Percentiles rank a stretch among this genome's conserved stretches.
Evolutionary conservation across 257 asterid genomes (phyloP).

Genomic region (Nyctanthes arbortristis): DNA sequence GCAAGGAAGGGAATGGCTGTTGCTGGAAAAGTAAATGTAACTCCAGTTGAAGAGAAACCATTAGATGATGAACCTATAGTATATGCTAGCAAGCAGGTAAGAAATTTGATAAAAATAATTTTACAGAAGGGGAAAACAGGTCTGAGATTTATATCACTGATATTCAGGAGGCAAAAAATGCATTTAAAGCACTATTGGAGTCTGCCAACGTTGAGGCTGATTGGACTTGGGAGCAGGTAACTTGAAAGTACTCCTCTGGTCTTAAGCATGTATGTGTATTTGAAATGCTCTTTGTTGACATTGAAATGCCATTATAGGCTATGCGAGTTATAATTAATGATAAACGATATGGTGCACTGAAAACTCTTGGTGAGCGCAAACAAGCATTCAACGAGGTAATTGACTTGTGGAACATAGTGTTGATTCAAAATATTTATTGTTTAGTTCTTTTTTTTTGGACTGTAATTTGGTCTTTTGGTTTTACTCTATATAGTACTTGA

Average conservation of each 20-base stretch:
- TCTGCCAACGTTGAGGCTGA: constrained; percentile 89
- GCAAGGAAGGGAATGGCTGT: constrained; percentile 55
- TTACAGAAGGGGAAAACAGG: constrained; percentile 11
- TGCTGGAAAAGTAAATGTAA: constrained; percentile 53
- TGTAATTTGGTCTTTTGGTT: constrained; percentile 11
- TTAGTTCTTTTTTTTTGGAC: constrained; percentile 15
- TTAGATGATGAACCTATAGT: constrained; percentile 62
- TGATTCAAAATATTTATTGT: constrained; percentile 18
- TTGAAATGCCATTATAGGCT: constrained; percentile 53
- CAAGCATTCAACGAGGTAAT: constrained; percentile 98
- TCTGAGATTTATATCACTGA: constrained; percentile 13
- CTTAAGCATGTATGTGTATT: constrained; percentile 19
- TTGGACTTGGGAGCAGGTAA: constrained; percentile 99
- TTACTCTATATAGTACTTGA: constrained; percentile 65
- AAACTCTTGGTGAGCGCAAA: constrained; percentile 95
- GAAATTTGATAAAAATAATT: constrained; percentile 22
- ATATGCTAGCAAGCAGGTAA: constrained; percentile 90
- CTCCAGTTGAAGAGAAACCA: constrained; percentile 62
- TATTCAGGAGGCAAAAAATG: constrained; percentile 91
- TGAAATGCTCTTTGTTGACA: constrained; percentile 22
- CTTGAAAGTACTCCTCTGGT: constrained; percentile 7
- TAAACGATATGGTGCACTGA: constrained; percentile 89
- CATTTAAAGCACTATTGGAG: constrained; percentile 82
- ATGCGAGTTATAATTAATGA: constrained; percentile 92
- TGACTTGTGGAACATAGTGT: constrained; percentile 5